phyloP scores from a whole-genome alignment of 345 rosid species.

The Euphorbia lathyris region DNA sequence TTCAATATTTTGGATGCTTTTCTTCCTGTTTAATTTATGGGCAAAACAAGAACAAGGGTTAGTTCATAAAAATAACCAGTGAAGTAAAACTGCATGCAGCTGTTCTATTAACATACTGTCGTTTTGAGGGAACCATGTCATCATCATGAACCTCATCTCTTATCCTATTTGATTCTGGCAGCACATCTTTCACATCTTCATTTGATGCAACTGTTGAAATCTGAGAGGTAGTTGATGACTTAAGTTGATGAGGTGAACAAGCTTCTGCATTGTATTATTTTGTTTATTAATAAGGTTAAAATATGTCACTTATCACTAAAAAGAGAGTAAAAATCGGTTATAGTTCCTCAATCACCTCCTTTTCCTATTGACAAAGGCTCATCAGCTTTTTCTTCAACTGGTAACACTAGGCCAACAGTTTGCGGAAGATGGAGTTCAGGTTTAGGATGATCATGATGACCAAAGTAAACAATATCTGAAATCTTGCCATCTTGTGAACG shows the following conservation, averaged over 20 bases:
- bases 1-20: slow-evolving; percentile 38
- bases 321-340: slow-evolving; percentile 9
- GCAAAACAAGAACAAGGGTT: slow-evolving; percentile 16
- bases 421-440: slow-evolving; percentile 38
- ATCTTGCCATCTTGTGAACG: slow-evolving; percentile 63
- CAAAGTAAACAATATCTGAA: slow-evolving; percentile 60
- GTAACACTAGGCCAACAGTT: slow-evolving; percentile 39
- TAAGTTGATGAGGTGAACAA: slow-evolving; percentile 33
- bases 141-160: slow-evolving; percentile 41
- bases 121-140: slow-evolving; percentile 53
- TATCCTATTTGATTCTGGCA: slow-evolving; percentile 44
- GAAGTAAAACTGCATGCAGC: neutral
- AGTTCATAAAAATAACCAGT: slow-evolving; percentile 9
- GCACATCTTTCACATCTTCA: slow-evolving; percentile 40
- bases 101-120: slow-evolving; percentile 44
- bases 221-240: slow-evolving; percentile 36
- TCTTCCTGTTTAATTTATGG: slow-evolving; percentile 57
- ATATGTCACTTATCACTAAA: slow-evolving; percentile 10
- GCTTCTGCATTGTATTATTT: slow-evolving; percentile 43
- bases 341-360: slow-evolving; percentile 44
- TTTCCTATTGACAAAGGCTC: slow-evolving; percentile 28
- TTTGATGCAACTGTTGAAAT: slow-evolving; percentile 30
- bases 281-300: slow-evolving; percentile 32
- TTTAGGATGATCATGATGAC: slow-evolving; percentile 78
- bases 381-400: slow-evolving; percentile 50